Percentiles rank a stretch among this genome's conserved stretches.
phyloP scores from a whole-genome alignment of 192 early-diverging fungal species.

The Pilaira anomala region DNA sequence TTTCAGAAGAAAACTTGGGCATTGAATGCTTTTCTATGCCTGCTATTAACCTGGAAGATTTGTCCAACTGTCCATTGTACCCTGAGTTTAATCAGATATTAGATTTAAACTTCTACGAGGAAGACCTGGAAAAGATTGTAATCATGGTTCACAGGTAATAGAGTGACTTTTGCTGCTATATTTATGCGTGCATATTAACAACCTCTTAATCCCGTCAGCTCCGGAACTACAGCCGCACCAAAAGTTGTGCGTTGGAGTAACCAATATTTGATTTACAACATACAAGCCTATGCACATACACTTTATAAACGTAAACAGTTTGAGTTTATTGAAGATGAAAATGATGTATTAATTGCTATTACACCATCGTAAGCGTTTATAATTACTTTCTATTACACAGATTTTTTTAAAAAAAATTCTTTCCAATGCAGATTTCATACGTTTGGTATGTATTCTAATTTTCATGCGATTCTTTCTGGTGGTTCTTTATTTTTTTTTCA shows the following conservation, averaged over 20 bases:
- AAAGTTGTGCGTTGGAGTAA: background rate
- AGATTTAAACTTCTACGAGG: background rate
- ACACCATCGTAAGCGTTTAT: background rate
- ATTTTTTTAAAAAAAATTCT: background rate
- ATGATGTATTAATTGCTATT: background rate
- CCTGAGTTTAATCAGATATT: background rate
- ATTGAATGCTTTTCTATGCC: background rate
- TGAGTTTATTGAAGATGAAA: background rate
- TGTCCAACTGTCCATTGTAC: background rate
- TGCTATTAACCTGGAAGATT: background rate
- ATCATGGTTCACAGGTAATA: constrained; percentile 15
- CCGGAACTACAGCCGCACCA: constrained; percentile 9
- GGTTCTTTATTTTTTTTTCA: background rate
- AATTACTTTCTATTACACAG: no score
- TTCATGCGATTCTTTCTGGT: background rate
- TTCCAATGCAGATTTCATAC: constrained; percentile 3
- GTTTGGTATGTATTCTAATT: background rate
- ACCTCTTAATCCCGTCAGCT: background rate
- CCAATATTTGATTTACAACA: background rate
- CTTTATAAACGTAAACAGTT: background rate
- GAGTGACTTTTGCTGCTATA: background rate
- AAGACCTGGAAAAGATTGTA: background rate
- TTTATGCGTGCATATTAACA: background rate
- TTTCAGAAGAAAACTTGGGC: background rate
- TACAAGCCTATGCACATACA: background rate